Evolutionary conservation across 306 rosid species (phyloP).

Genomic region (Vigna hirtella): DNA sequence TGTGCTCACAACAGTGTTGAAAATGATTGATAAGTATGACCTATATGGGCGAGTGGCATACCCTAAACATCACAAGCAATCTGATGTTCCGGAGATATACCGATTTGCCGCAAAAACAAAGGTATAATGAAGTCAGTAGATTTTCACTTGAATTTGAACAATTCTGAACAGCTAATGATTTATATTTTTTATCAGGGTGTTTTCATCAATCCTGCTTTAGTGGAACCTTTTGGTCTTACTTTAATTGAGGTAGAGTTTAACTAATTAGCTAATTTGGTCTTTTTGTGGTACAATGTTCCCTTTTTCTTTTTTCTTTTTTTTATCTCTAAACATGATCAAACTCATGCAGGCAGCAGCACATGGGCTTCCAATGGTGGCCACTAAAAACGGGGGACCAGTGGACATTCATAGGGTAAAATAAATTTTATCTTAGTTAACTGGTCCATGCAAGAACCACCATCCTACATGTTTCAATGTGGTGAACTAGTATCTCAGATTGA

Average conservation of each 20-base stretch:
- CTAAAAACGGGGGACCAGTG: conserved; percentile 93
- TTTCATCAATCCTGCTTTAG: conserved; percentile 93
- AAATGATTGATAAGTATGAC: conserved; percentile 85
- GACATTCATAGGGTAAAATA: conserved; percentile 82
- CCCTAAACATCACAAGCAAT: conserved; percentile 92
- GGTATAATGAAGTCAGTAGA: conserved; percentile 52
- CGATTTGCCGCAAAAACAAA: conserved; percentile 85
- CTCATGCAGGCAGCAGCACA: conserved; percentile 87
- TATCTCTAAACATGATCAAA: conserved; percentile 24
- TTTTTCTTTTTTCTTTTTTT: not conserved
- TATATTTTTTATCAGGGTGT: conserved; percentile 72
- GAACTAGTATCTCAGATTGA: conserved; percentile 29
- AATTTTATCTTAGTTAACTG: conserved; percentile 24
- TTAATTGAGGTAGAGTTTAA: conserved; percentile 78
- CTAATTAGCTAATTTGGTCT: conserved; percentile 24
- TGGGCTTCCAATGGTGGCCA: conserved; percentile 95
- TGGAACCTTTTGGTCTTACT: conserved; percentile 93
- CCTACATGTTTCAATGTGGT: conserved; percentile 20
- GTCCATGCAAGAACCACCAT: not conserved
- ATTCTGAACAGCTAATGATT: conserved; percentile 40
- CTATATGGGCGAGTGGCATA: conserved; percentile 91
- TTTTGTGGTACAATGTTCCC: conserved; percentile 8
- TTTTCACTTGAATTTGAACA: conserved; percentile 23
- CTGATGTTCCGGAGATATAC: conserved; percentile 93
- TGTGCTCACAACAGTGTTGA: conserved; percentile 80